Evolutionary conservation across 2,329 filamentous ascomycete species (phyloP), one percentile per base, ranked within the genome.

Genomic region (Thermochaetoides dissita): DNA sequence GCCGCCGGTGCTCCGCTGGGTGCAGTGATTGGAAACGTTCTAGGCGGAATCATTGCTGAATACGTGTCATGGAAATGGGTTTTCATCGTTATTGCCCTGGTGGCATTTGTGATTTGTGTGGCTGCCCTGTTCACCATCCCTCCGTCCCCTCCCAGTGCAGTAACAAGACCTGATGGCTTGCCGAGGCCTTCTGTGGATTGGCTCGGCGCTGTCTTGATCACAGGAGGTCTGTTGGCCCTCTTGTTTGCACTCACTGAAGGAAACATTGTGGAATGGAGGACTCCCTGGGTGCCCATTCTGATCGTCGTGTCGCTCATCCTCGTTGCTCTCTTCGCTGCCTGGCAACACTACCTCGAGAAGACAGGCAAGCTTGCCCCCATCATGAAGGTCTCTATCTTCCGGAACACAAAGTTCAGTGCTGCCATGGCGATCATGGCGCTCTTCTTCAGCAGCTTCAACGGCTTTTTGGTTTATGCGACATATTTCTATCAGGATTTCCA

Each of bases 401-500:
- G 62, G 34, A 79, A 71, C 54, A 56, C 59, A 6, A 67, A 66
- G 6, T 81, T 84, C 53, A 71, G 68, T 31, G 72, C 75, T 6
- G 77, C 76, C 10, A 76, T 83, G 64, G 54, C 70, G 30, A 74
- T 80, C 50, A 81, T 82, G 71, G 66, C 66, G 0, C 57, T 83
- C 2, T 83, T 82, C 61, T 83, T 79, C 52, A 69, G 72, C 11
- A 65, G 68, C 2, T 84, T 84, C 61, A 82, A 80, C 60, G 78
- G 79, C 56, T 81, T 71, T 50, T 60, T 82, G 34, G 65, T 84
- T 46, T 81, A 72, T 51, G 71, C 76, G 1, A 84, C 80, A 5
- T 84, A 79, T 58, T 81, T 74, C 59, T 84, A 74, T 58, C 80
- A 84, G 57, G 70, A 79, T 48, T 83, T 72, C 55, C 76, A 79